A percentile compares a stretch with the other conserved stretches of the same genome.
These are phyloP conservation scores for Henckelia pumila DNA, from an alignment of 257 asterid species.

Conservation along the genomic window DNA sequence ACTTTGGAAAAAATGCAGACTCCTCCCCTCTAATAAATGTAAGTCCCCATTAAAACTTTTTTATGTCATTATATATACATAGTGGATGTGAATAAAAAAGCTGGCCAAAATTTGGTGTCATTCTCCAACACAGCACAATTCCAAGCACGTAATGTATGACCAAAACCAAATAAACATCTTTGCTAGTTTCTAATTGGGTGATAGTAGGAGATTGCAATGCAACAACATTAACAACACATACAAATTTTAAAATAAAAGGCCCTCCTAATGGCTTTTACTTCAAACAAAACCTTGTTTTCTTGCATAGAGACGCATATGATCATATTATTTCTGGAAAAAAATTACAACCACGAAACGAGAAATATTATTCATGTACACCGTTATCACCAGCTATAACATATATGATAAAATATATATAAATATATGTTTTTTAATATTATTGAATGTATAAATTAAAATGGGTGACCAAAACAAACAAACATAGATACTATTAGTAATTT, in stretches of 20 bases:
- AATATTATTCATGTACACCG: no score
- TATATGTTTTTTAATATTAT: no score
- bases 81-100: slow-evolving; percentile 52
- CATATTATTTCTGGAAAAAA: no score
- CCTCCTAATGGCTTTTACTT: slow-evolving; percentile 7
- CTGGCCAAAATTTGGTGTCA: slow-evolving; percentile 42
- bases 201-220: slow-evolving; percentile 37
- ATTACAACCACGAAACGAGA: no score
- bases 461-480: no score
- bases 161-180: slow-evolving; percentile 37
- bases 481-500: not conserved
- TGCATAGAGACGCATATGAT: no score
- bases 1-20: slow-evolving; percentile 33
- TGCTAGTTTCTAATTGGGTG: slow-evolving; percentile 28
- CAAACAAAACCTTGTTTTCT: slow-evolving; percentile 21
- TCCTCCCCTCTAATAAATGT: slow-evolving; percentile 19
- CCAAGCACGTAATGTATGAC: slow-evolving; percentile 29
- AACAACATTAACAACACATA: no score
- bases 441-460: no score
- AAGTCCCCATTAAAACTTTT: slow-evolving; percentile 21
- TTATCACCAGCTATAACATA: no score
- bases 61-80: slow-evolving; percentile 38
- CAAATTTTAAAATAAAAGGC: not conserved
- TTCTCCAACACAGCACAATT: slow-evolving; percentile 34
- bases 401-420: no score